Evolutionary conservation across 805 yeast genomes (phyloP).

Genomic region (Starmera amethionina): DNA sequence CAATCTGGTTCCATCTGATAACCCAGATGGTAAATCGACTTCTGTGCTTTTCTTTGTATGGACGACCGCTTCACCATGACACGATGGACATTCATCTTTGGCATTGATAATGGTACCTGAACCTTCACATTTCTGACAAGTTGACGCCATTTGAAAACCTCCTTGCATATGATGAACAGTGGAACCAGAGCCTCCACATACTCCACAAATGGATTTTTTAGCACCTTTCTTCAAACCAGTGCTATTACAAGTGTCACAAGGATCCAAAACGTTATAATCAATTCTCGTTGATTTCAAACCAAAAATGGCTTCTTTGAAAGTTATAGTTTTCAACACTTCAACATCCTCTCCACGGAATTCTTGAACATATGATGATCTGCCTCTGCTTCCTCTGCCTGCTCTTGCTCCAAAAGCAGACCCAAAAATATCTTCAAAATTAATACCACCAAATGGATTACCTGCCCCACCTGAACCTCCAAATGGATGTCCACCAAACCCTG

Average conservation of each 20-base stretch:
- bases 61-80: slow-evolving; percentile 87
- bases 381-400: slow-evolving; percentile 22
- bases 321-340: slow-evolving; percentile 63
- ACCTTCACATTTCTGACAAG: slow-evolving; percentile 84
- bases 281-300: slow-evolving; percentile 60
- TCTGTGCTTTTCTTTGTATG: slow-evolving; percentile 59
- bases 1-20: slow-evolving; percentile 76
- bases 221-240: slow-evolving; percentile 74
- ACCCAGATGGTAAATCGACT: slow-evolving; percentile 82
- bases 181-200: slow-evolving; percentile 93
- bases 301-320: slow-evolving; percentile 80
- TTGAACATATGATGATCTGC: slow-evolving; percentile 43
- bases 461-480: slow-evolving; percentile 35
- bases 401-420: slow-evolving; percentile 40
- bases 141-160: slow-evolving; percentile 94
- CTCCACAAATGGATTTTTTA: slow-evolving; percentile 65
- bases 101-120: slow-evolving; percentile 69
- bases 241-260: slow-evolving; percentile 76
- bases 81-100: slow-evolving; percentile 61
- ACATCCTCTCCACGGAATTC: slow-evolving; percentile 86
- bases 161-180: slow-evolving; percentile 78
- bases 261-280: slow-evolving; percentile 62
- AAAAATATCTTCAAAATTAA: slow-evolving; percentile 25
- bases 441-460: slow-evolving; percentile 38
- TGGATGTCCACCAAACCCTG: slow-evolving; percentile 30